Percentiles rank a stretch among this genome's conserved stretches.
These are phyloP conservation scores for Aspergillus carbonarius DNA, from an alignment of 2,329 filamentous ascomycete species.

Conservation along the genomic window DNA sequence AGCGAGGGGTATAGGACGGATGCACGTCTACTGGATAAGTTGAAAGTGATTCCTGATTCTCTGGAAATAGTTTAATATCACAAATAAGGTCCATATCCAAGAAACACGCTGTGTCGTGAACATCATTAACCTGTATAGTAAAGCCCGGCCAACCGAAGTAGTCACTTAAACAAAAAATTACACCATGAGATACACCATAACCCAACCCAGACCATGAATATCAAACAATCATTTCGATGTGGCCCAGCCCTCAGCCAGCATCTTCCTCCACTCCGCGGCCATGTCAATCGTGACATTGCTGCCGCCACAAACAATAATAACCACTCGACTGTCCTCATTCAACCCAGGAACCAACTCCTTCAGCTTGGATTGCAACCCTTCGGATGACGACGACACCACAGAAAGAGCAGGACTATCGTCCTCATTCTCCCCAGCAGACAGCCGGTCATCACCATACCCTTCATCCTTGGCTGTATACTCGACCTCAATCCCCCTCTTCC, in stretches of 20 bases:
- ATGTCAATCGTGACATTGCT: slow-evolving; percentile 64
- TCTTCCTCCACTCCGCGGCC: slow-evolving; percentile 58
- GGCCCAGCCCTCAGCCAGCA: slow-evolving; percentile 42
- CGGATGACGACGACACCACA: slow-evolving; percentile 5
- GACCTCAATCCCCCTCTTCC: slow-evolving; percentile 23
- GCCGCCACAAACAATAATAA: slow-evolving; percentile 82
- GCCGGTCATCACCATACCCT: slow-evolving; percentile 38
- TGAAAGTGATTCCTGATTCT: neutral
- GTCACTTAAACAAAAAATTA: neutral
- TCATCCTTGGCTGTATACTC: slow-evolving; percentile 26
- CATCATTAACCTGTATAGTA: slow-evolving; percentile 1
- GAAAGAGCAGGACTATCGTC: slow-evolving; percentile 14
- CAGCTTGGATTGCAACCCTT: slow-evolving; percentile 46
- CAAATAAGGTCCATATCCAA: neutral
- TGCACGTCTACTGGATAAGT: neutral
- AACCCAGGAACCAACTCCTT: slow-evolving; percentile 63
- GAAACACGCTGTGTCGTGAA: neutral
- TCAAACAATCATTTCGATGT: slow-evolving; percentile 14
- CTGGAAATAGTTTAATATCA: neutral
- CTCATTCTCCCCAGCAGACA: slow-evolving; percentile 29
- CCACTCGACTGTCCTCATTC: slow-evolving; percentile 67
- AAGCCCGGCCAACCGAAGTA: neutral
- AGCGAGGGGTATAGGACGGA: neutral
- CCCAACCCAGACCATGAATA: neutral
- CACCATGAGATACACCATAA: neutral